These are phyloP conservation scores for Globisporangium paroecandrum DNA, from an alignment of 352 stramenopile species.

Conservation along the genomic window DNA sequence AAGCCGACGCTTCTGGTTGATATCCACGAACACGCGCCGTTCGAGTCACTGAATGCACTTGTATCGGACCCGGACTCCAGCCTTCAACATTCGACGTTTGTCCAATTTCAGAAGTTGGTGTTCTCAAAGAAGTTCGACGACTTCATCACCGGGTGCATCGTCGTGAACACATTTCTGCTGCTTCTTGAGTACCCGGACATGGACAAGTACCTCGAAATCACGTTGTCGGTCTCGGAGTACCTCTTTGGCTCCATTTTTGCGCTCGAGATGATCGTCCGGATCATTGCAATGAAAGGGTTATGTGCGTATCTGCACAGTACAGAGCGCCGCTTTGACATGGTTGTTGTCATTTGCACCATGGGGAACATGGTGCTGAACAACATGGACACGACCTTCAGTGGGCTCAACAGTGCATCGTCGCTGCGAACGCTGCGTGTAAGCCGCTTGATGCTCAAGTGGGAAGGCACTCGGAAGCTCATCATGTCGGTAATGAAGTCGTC, in stretches of 20 bases:
- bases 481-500: constrained; percentile 76
- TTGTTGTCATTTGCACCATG: constrained; percentile 67
- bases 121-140: constrained; percentile 76
- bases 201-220: constrained; percentile 23
- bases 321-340: constrained; percentile 67
- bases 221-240: constrained; percentile 64
- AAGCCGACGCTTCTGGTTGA: constrained; percentile 19
- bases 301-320: constrained; percentile 48
- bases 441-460: constrained; percentile 78
- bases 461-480: constrained; percentile 74
- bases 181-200: constrained; percentile 71
- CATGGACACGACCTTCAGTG: constrained; percentile 42
- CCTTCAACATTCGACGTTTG: neutral
- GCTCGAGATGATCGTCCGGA: constrained; percentile 56
- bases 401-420: constrained; percentile 63
- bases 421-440: constrained; percentile 68
- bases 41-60: constrained; percentile 17
- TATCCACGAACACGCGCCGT: constrained; percentile 17
- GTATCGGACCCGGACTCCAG: neutral
- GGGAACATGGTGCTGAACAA: constrained; percentile 75
- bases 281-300: constrained; percentile 54
- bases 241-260: constrained; percentile 65
- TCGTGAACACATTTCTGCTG: constrained; percentile 62
- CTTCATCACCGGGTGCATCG: constrained; percentile 63
- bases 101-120: constrained; percentile 44